Evolutionary conservation across 257 asterid genomes (phyloP).

Genomic region (Rehmannia glutinosa): DNA sequence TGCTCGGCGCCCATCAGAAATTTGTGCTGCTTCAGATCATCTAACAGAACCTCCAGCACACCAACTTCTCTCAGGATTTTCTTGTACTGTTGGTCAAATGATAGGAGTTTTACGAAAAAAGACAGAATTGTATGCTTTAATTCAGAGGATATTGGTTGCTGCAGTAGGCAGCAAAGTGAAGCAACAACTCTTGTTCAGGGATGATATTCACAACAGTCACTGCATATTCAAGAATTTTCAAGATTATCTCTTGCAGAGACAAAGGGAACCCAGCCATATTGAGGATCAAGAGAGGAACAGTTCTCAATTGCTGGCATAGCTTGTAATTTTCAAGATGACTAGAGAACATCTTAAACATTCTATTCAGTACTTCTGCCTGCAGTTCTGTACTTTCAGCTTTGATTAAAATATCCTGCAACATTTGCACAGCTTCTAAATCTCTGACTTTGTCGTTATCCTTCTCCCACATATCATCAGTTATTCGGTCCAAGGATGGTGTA

Average conservation of each 20-base stretch:
- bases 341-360: conserved; percentile 93
- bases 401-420: conserved; percentile 92
- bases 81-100: conserved; percentile 97
- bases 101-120: conserved; percentile 87
- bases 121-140: conserved; percentile 79
- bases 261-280: conserved; percentile 92
- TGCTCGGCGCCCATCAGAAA: conserved; percentile 73
- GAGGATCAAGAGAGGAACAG: conserved; percentile 93
- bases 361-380: conserved; percentile 89
- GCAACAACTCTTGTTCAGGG: conserved; percentile 98
- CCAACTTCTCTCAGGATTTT: conserved; percentile 96
- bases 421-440: conserved; percentile 95
- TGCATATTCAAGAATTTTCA: conserved; percentile 96
- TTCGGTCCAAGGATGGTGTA: conserved; percentile 66
- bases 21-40: conserved; percentile 91
- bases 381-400: conserved; percentile 85
- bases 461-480: conserved; percentile 79
- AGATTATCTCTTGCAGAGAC: conserved; percentile 83
- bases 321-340: conserved; percentile 91
- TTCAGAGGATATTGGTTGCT: conserved; percentile 80
- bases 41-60: conserved; percentile 89
- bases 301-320: conserved; percentile 90
- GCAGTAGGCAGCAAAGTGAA: conserved; percentile 92
- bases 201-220: conserved; percentile 92
- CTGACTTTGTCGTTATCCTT: conserved; percentile 81